Evolutionary conservation across 257 asterid species (phyloP).

Genomic region (Capsicum rhomboideum): DNA sequence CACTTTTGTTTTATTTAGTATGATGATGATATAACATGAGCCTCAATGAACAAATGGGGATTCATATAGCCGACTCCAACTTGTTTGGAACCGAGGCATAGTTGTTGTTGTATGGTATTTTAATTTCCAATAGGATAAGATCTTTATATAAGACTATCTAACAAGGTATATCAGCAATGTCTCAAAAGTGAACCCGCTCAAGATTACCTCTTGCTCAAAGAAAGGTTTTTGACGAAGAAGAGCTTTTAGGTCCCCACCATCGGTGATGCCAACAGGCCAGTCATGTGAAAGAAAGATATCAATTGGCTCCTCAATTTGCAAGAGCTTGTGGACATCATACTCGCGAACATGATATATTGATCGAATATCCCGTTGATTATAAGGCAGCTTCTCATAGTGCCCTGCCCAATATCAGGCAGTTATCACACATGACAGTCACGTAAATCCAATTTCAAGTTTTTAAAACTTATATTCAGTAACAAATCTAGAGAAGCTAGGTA

Average conservation of each 20-base stretch:
- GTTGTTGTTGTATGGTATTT: background rate
- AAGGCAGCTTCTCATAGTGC: slow-evolving; percentile 81
- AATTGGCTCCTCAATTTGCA: slow-evolving; percentile 89
- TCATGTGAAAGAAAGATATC: slow-evolving; percentile 96
- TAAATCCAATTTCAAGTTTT: background rate
- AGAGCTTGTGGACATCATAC: slow-evolving; percentile 83
- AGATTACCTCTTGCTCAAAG: slow-evolving; percentile 66
- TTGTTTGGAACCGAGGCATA: background rate
- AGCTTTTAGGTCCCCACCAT: slow-evolving; percentile 48
- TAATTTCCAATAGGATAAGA: background rate
- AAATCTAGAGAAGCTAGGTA: background rate
- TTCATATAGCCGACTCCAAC: background rate
- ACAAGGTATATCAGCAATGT: background rate
- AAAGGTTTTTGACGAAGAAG: slow-evolving; percentile 66
- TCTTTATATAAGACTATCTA: background rate
- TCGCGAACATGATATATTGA: slow-evolving; percentile 93
- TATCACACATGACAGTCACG: background rate
- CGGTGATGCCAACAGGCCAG: slow-evolving; percentile 89
- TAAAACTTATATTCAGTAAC: background rate
- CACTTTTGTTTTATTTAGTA: background rate
- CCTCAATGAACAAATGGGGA: background rate
- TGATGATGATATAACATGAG: background rate
- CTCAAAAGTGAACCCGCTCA: background rate
- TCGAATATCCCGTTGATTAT: slow-evolving; percentile 66
- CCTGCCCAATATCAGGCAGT: slow-evolving; percentile 41